Percentiles rank a stretch among this genome's conserved stretches.
Conservation (phyloP, 768 basidiomycete species). For the Hebeloma cylindrosporum region DNA sequence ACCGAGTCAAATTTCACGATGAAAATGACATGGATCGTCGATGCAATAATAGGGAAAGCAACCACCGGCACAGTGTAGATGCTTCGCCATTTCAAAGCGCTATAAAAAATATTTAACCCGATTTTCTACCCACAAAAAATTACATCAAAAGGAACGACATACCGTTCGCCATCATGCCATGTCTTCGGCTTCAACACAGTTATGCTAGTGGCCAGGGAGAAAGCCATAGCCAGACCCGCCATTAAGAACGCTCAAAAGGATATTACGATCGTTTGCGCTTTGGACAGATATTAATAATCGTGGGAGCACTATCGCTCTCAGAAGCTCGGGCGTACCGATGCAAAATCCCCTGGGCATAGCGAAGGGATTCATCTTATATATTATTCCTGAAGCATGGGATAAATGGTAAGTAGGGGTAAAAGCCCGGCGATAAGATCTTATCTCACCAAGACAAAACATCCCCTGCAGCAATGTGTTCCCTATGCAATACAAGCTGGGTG, state of each 20-base stretch:
- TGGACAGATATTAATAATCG: not conserved
- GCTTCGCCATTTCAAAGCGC: constrained; percentile 50
- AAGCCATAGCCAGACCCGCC: constrained; percentile 43
- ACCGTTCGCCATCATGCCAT: constrained; percentile 38
- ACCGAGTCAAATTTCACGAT: constrained; percentile 45
- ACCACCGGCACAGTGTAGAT: constrained; percentile 45
- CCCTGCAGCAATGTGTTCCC: constrained; percentile 54
- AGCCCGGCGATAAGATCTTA: not conserved
- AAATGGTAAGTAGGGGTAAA: not conserved
- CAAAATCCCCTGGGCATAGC: constrained; percentile 61
- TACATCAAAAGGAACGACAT: constrained; percentile 16
- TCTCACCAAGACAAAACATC: constrained; percentile 59
- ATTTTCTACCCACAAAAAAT: constrained; percentile 7
- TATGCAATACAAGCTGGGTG: constrained; percentile 46
- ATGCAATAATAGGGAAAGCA: constrained; percentile 47
- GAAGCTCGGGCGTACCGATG: constrained; percentile 37
- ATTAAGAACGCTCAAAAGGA: constrained; percentile 44
- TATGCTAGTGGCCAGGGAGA: constrained; percentile 43
- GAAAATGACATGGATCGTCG: constrained; percentile 42
- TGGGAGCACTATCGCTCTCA: too few species aligned
- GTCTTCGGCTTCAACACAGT: constrained; percentile 42
- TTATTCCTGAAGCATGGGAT: constrained; percentile 44
- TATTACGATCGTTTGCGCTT: constrained; percentile 46
- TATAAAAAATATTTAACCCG: constrained; percentile 18
- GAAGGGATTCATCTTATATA: constrained; percentile 62